phyloP scores from a whole-genome alignment of 192 early-diverging fungal species.

The Helicostylum pulchrum region DNA sequence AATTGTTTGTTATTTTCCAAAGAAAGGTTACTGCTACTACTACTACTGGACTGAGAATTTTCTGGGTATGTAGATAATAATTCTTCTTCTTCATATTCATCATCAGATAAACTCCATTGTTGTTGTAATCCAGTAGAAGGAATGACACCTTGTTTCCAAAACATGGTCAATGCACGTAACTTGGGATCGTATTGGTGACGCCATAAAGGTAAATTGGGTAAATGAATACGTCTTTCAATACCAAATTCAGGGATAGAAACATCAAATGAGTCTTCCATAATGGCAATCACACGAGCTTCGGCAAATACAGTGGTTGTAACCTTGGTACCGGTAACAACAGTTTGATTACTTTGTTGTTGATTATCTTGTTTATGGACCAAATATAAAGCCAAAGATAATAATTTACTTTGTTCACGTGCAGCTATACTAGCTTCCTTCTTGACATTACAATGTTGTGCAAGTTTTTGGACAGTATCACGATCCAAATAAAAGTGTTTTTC shows the following conservation, averaged over 20 bases:
- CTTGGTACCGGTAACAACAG: conserved; percentile 27
- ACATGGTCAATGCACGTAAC: conserved; percentile 35
- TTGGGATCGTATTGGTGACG: conserved; percentile 38
- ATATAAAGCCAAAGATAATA: conserved; percentile 64
- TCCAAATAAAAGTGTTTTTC: conserved; percentile 53
- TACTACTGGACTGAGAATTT: background rate
- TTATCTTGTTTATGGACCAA: conserved; percentile 55
- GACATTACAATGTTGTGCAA: conserved; percentile 72
- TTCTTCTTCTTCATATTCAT: conserved; percentile 31
- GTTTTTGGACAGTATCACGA: conserved; percentile 53
- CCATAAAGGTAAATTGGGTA: conserved; percentile 49
- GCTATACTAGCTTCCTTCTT: conserved; percentile 67
- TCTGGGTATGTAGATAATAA: background rate
- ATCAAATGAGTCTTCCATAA: conserved; percentile 67
- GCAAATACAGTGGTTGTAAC: conserved; percentile 31
- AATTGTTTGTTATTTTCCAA: background rate
- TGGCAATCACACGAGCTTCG: conserved; percentile 64
- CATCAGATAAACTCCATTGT: conserved; percentile 14
- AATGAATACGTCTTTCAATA: conserved; percentile 63
- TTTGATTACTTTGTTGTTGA: conserved; percentile 19
- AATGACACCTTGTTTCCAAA: conserved; percentile 45
- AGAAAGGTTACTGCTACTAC: background rate
- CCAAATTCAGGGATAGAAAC: conserved; percentile 68
- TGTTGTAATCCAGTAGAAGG: conserved; percentile 11
- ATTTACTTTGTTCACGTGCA: conserved; percentile 66